phyloP scores from a whole-genome alignment of 768 basidiomycete genomes.

The Rubroboletus pulcherrimus region DNA sequence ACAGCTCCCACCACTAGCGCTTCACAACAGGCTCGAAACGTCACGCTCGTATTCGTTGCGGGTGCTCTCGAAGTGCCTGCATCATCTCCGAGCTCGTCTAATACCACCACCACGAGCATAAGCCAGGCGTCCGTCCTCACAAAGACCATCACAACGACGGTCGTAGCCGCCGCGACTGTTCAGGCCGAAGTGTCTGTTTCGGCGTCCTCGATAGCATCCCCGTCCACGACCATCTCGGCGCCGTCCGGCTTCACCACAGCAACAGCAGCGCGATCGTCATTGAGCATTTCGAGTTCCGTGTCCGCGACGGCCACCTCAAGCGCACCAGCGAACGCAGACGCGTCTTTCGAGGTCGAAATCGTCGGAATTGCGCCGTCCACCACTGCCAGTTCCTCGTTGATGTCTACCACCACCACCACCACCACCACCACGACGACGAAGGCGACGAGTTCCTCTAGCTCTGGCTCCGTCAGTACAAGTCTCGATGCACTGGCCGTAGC shows the following conservation, averaged over 20 bases:
- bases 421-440: neutral
- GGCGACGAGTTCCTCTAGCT: neutral
- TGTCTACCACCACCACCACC: neutral
- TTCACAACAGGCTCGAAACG: slow-evolving; percentile 31
- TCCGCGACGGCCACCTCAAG: neutral
- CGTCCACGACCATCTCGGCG: neutral
- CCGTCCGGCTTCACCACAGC: neutral
- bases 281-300: neutral
- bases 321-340: neutral
- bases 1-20: slow-evolving; percentile 6
- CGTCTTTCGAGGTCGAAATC: slow-evolving; percentile 23
- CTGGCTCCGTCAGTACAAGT: neutral
- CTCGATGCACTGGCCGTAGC: slow-evolving; percentile 19
- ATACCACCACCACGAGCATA: neutral
- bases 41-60: slow-evolving; percentile 53
- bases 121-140: slow-evolving; percentile 13
- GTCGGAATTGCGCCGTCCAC: slow-evolving; percentile 9
- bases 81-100: neutral
- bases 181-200: slow-evolving; percentile 17
- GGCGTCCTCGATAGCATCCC: neutral
- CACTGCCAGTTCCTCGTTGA: neutral
- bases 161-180: slow-evolving; percentile 12
- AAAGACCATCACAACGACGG: slow-evolving; percentile 27
- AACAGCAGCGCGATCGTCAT: slow-evolving; percentile 3
- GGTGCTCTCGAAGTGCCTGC: slow-evolving; percentile 30